Evolutionary conservation across 371 early-diverging fungal species (phyloP), one percentile per base, ranked within the genome.

Genomic region (Gilbertella persicaria): DNA sequence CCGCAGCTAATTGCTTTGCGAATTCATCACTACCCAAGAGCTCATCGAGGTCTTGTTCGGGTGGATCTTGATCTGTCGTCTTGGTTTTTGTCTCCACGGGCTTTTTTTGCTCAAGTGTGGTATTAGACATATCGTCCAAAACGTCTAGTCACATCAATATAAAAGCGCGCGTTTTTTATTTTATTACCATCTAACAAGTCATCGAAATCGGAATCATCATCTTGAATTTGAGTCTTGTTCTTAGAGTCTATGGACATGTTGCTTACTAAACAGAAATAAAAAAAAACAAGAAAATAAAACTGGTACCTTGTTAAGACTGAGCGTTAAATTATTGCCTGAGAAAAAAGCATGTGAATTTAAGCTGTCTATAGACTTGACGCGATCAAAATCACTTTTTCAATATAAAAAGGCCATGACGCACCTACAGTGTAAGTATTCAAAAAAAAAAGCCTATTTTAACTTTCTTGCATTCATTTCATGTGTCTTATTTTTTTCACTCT

Each of bases 21-120:
- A 92, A 91, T 38, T 90, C 93, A 21, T 85, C 88, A 56, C 84
- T 84, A 48, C 77, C 78, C 39, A 79, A 57, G 58, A 73, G 64
- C 21, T 74, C 76, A 25, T 64, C 64, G 40, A 64, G 45, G 14
- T 40, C 47, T 13, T 50, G 52, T 29, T 55, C 69, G 23, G 45
- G 37, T 1, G 54, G 33, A 33, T 53, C 59, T 21, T 74, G 68
- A 28, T 51, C 59, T 9, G 55, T 48, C 5, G 55, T 26, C 38
- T 37, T 51, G 8, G 54, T 52, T 33, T 52, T 42, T 23, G 44
- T 24, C 24, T 45, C 42, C 51, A 42, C 19, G 44, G 25, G 19
- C 26, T 26, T 29, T 41, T 6, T 30, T 40, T 35, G 17, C 16
- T 56, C 44, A 7, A 67, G 55, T 33, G 48, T 28, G 12, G 33